Evolutionary conservation across 495 filamentous ascomycete genomes (phyloP).

Genomic region (Penicillium samsonianum): DNA sequence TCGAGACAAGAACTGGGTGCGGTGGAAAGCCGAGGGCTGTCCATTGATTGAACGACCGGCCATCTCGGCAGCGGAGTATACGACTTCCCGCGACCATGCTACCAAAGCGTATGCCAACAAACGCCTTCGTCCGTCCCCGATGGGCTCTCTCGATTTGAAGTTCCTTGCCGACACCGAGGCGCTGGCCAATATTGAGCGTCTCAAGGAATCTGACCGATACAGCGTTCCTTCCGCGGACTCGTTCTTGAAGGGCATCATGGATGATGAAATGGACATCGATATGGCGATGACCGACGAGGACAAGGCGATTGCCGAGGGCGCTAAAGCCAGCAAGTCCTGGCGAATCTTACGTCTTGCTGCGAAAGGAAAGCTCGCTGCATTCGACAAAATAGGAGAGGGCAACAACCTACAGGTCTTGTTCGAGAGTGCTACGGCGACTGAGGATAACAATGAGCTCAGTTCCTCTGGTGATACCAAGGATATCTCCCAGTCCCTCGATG

Average conservation of each 20-base stretch:
- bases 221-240: conserved; percentile 56
- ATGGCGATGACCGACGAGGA: conserved; percentile 72
- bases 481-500: conserved; percentile 31
- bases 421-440: conserved; percentile 34
- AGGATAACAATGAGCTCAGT: conserved; percentile 18
- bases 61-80: conserved; percentile 63
- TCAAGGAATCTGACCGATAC: conserved; percentile 58
- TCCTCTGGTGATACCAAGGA: conserved; percentile 4
- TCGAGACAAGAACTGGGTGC: conserved; percentile 96
- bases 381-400: conserved; percentile 84
- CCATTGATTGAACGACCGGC: conserved; percentile 77
- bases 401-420: conserved; percentile 64
- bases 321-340: conserved; percentile 87
- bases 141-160: conserved; percentile 70
- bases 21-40: conserved; percentile 95
- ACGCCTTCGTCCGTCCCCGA: conserved; percentile 62
- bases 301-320: conserved; percentile 61
- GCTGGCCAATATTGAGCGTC: conserved; percentile 54
- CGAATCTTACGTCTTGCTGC: conserved; percentile 77
- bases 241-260: conserved; percentile 61
- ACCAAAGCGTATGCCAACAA: conserved; percentile 65
- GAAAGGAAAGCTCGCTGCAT: conserved; percentile 66
- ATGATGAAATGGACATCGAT: conserved; percentile 79
- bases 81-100: conserved; percentile 63
- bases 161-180: conserved; percentile 70